Evolutionary conservation across 177 flowering plant species (phyloP), one percentile per base, ranked within the genome.

Genomic region (Tripterygium wilfordii): DNA sequence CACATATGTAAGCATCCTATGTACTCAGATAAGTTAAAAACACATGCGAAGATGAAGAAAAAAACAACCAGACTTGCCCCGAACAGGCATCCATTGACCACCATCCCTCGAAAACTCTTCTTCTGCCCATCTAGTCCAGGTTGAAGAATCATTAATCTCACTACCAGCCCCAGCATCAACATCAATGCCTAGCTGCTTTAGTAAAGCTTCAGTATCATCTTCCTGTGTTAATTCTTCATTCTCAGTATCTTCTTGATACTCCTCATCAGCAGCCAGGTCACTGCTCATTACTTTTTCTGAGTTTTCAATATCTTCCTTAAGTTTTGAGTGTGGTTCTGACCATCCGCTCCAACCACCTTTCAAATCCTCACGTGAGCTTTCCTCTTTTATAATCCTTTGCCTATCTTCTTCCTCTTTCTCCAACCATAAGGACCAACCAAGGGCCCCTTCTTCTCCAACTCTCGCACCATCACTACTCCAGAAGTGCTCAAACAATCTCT

Each of bases 261-360:
- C 85, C 40, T 71, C n/a, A n/a, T n/a, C 67, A 16, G 24, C 64
- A 53, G 14, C 60, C 54, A 52, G 26, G 23, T 40, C 66, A 64
- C 35, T 53, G 18, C 43, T 56, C 9, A 24, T 53, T 12, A 54
- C 49, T 32, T 49, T 37, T 28, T 58, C 77, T 29, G 47, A 43
- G 31, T 28, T 30, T 44, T 20, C 33, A 42, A 16, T 26, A 26
- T 29, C 45, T 51, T 60, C 76, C 35, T 55, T 56, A 17, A n/a
- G 47, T 56, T 52, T 72, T 4, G 77, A 60, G 35, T 62, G 29
- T 44, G 78, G 85, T 41, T 77, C 78, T 39, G 82, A 74, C 99
- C 99, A 92, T 53, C 99, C 96, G 15, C 89, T 82, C 99, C 99
- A 92, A 41, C 97, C 95, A 54, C 99, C 89, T 58, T 66, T 67